Evolutionary conservation across 176 grass and related monocot genomes (phyloP).

Genomic region (Oryza longistaminata): DNA sequence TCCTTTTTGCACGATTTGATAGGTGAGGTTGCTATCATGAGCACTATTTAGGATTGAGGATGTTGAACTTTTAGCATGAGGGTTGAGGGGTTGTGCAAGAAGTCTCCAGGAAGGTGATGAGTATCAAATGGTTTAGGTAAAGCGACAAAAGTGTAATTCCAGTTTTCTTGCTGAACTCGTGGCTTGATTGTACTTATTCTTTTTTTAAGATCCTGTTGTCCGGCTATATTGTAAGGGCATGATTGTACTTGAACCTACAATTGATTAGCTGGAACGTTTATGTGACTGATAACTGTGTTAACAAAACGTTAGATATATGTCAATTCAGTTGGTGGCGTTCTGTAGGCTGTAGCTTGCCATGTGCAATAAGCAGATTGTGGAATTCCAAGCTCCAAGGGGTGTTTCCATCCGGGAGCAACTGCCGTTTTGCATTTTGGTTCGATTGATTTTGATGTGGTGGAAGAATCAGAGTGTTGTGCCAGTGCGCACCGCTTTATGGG

Average conservation of each 20-base stretch:
- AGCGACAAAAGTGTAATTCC: background rate
- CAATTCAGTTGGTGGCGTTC: constrained; percentile 18
- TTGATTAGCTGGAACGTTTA: background rate
- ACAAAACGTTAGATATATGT: constrained; percentile 16
- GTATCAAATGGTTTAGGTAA: constrained; percentile 4
- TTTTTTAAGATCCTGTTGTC: background rate
- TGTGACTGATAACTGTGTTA: background rate
- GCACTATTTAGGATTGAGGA: constrained; percentile 22
- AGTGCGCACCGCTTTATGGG: constrained; percentile 29
- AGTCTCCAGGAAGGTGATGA: constrained; percentile 45
- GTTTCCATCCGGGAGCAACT: background rate
- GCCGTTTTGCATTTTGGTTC: background rate
- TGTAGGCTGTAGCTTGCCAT: constrained; percentile 20
- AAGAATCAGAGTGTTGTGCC: constrained; percentile 27
- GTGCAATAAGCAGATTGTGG: constrained; percentile 10
- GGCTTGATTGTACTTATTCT: background rate
- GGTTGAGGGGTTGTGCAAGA: constrained; percentile 18
- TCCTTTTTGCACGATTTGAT: constrained; percentile 1
- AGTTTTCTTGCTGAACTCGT: constrained; percentile 8
- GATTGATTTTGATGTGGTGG: constrained; percentile 25
- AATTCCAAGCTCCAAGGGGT: constrained; percentile 2
- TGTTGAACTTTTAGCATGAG: constrained; percentile 23
- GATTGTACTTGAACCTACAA: constrained; percentile 21
- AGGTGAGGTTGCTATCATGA: constrained; percentile 38
- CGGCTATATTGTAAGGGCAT: background rate